Evolutionary conservation across 176 grass and related monocot genomes (phyloP).

Genomic region (Oryza meridionalis): DNA sequence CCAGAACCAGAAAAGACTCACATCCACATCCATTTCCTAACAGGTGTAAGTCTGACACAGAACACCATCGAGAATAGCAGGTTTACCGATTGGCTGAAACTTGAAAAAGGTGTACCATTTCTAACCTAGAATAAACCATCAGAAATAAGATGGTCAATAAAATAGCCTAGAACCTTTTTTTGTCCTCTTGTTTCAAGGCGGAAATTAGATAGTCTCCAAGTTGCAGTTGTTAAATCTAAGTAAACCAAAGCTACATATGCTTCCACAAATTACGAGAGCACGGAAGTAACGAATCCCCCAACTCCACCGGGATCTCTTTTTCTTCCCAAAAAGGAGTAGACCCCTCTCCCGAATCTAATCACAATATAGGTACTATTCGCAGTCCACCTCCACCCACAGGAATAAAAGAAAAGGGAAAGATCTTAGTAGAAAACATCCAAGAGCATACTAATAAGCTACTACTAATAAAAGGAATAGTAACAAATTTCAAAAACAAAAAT

Average conservation of each 20-base stretch:
- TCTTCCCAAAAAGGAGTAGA: background rate
- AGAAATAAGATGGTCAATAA: conserved; percentile 28
- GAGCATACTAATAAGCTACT: background rate
- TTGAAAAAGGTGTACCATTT: background rate
- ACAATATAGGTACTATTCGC: conserved; percentile 21
- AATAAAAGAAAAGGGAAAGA: background rate
- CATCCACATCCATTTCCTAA: background rate
- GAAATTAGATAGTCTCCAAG: background rate
- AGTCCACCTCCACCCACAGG: background rate
- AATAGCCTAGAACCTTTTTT: conserved; percentile 9
- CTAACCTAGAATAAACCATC: conserved; percentile 1
- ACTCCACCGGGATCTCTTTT: background rate
- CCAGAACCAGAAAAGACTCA: background rate
- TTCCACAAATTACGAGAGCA: background rate
- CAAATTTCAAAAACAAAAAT: background rate
- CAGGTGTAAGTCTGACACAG: background rate
- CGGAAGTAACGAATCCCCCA: conserved; percentile 12
- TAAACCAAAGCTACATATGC: background rate
- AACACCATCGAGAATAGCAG: conserved; percentile 11
- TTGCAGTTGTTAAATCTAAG: conserved; percentile 31
- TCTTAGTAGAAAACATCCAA: conserved; percentile 33
- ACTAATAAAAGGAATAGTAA: background rate
- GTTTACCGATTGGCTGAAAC: background rate
- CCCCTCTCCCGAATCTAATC: background rate
- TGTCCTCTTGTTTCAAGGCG: conserved; percentile 3